Percentiles rank a stretch among this genome's conserved stretches.
Conservation (phyloP, 768 basidiomycete genomes). For the Boletus subparvulus region DNA sequence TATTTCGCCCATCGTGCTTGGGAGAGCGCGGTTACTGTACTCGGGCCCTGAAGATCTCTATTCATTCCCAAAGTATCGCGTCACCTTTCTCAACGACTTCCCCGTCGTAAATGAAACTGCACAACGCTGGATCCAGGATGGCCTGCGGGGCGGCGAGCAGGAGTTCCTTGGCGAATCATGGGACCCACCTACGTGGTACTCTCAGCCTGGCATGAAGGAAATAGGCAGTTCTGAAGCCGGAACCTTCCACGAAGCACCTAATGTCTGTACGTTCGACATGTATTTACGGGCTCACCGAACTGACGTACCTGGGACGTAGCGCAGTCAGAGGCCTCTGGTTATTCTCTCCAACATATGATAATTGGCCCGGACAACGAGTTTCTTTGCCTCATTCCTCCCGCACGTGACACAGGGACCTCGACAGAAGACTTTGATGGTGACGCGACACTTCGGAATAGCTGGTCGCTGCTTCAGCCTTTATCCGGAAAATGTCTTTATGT, state of each 20-base stretch:
- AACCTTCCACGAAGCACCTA: slow-evolving; percentile 19
- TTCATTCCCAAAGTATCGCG: slow-evolving; percentile 80
- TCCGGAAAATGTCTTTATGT: slow-evolving; percentile 84
- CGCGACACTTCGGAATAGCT: slow-evolving; percentile 69
- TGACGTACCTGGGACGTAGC: slow-evolving; percentile 17
- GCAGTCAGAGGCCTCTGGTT: slow-evolving; percentile 33
- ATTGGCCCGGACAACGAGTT: slow-evolving; percentile 69
- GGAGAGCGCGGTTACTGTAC: slow-evolving; percentile 47
- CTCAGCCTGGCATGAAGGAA: slow-evolving; percentile 47
- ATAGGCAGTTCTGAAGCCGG: slow-evolving; percentile 56
- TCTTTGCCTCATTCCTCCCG: slow-evolving; percentile 75
- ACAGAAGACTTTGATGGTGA: slow-evolving; percentile 59
- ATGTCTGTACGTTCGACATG: slow-evolving; percentile 40
- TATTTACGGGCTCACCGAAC: slow-evolving; percentile 9
- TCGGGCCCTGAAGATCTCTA: slow-evolving; percentile 77
- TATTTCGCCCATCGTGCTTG: slow-evolving; percentile 12
- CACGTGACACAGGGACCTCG: slow-evolving; percentile 44
- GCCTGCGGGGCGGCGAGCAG: slow-evolving; percentile 69
- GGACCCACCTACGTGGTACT: slow-evolving; percentile 40
- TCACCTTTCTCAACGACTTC: slow-evolving; percentile 76
- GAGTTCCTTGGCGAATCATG: slow-evolving; percentile 75
- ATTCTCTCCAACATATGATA: slow-evolving; percentile 71
- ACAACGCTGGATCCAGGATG: slow-evolving; percentile 68
- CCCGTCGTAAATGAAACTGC: slow-evolving; percentile 74
- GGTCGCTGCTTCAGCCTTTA: slow-evolving; percentile 80